Evolutionary conservation across 1,284 basidiomycete genomes (phyloP).

Genomic region (Erythrobasidium hasegawianum): DNA sequence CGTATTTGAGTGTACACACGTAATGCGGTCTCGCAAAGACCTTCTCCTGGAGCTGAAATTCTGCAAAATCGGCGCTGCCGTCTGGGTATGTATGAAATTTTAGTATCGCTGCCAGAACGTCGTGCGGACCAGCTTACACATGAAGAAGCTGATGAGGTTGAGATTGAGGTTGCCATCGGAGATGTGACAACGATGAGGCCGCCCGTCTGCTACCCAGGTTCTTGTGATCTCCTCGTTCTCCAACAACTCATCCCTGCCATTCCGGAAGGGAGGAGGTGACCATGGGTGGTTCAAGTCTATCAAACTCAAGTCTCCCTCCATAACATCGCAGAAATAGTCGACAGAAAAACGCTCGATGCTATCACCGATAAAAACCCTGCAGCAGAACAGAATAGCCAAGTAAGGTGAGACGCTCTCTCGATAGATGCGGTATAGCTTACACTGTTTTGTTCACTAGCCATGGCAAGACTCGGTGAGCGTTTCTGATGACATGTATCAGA

Average conservation of each 20-base stretch:
- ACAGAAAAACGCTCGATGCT: slow-evolving; percentile 13
- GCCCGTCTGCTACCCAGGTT: slow-evolving; percentile 1
- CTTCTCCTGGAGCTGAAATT: slow-evolving; percentile 5
- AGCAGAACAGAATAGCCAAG: no score
- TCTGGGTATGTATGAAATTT: no score
- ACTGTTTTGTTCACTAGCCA: no score
- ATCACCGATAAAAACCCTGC: neutral
- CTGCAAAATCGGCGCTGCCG: slow-evolving; percentile 1
- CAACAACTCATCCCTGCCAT: slow-evolving; percentile 9
- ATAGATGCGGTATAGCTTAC: no score
- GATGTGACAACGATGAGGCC: slow-evolving; percentile 7
- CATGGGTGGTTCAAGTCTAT: slow-evolving; percentile 5
- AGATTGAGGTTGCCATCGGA: slow-evolving; percentile 2
- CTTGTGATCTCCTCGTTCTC: slow-evolving; percentile 7
- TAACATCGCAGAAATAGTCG: slow-evolving; percentile 15
- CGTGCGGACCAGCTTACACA: neutral
- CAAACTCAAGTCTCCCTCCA: slow-evolving; percentile 4
- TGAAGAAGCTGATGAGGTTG: slow-evolving; percentile 13
- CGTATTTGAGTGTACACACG: neutral
- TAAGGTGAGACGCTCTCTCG: no score
- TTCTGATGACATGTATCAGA: no score
- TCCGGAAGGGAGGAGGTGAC: slow-evolving; percentile 4
- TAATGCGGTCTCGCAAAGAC: slow-evolving; percentile 13
- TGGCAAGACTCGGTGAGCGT: no score
- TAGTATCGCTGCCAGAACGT: no score